A percentile compares a stretch with the other conserved stretches of the same genome.
Evolutionary conservation across 177 flowering plant species (phyloP).

Genomic region (Telopea speciosissima): DNA sequence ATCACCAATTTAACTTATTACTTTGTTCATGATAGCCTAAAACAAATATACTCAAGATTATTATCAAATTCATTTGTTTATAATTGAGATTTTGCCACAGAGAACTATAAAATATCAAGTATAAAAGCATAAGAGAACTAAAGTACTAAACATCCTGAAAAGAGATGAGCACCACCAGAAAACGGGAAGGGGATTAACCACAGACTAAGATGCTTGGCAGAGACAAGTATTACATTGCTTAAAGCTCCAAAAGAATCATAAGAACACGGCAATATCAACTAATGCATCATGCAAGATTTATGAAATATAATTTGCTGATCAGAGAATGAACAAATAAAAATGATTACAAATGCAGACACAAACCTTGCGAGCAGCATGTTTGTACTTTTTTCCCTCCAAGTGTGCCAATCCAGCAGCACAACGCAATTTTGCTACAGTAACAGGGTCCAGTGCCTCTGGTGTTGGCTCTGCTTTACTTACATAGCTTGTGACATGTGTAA

Average conservation of each 20-base stretch:
- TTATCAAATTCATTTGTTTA: neutral
- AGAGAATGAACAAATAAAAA: neutral
- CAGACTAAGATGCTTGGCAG: too few relatives aligned
- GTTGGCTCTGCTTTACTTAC: slow-evolving; percentile 90
- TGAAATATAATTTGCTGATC: neutral
- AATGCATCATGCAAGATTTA: neutral
- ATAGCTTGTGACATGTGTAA: slow-evolving; percentile 84
- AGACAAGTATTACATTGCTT: neutral
- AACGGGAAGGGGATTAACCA: too few relatives aligned
- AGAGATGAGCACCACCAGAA: too few relatives aligned
- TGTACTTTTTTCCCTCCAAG: slow-evolving; percentile 77
- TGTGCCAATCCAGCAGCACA: slow-evolving; percentile 88
- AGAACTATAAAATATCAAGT: too few relatives aligned
- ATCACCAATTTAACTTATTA: neutral
- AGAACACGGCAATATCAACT: neutral
- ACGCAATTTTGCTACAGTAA: slow-evolving; percentile 59
- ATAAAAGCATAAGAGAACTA: too few relatives aligned
- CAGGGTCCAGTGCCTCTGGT: slow-evolving; percentile 54
- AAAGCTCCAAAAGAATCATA: neutral
- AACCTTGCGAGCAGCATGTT: slow-evolving; percentile 97
- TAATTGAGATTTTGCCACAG: too few relatives aligned
- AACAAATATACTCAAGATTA: neutral
- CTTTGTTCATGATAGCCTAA: neutral
- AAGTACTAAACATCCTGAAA: too few relatives aligned
- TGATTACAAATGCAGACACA: slow-evolving; percentile 19